A percentile compares a stretch with the other conserved stretches of the same genome.
These are phyloP conservation scores for Pichia sorboxylosa DNA, from an alignment of 1,139 yeast genomes.

Conservation along the genomic window DNA sequence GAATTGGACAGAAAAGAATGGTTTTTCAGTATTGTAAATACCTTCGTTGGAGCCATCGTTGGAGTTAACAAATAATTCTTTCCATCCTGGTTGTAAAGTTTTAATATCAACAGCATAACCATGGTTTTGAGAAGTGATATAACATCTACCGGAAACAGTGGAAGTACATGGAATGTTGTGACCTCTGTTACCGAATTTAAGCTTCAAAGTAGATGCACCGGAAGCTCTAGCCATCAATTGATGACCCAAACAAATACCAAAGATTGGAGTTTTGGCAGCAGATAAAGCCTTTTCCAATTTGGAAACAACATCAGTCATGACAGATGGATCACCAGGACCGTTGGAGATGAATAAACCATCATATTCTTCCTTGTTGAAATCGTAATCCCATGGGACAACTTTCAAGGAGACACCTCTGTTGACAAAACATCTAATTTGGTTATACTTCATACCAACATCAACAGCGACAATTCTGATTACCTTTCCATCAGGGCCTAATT, in stretches of 20 bases:
- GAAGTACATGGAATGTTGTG: slow-evolving; percentile 98
- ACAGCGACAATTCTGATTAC: slow-evolving; percentile 75
- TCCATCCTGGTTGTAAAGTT: slow-evolving; percentile 74
- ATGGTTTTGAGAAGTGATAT: slow-evolving; percentile 97
- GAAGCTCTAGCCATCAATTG: slow-evolving; percentile 92
- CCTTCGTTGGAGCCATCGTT: slow-evolving; percentile 99
- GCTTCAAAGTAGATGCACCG: slow-evolving; percentile 84
- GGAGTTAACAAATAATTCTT: slow-evolving; percentile 88
- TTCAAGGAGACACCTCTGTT: slow-evolving; percentile 90
- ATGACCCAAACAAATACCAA: slow-evolving; percentile 98
- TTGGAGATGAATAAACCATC: slow-evolving; percentile 95
- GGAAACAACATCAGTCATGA: slow-evolving; percentile 54
- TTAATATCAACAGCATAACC: slow-evolving; percentile 91
- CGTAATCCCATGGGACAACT: slow-evolving; percentile 95
- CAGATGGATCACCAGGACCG: slow-evolving; percentile 99
- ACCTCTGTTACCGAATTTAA: slow-evolving; percentile 99
- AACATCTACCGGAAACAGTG: slow-evolving; percentile 87
- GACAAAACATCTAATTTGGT: slow-evolving; percentile 94
- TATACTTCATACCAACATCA: slow-evolving; percentile 97
- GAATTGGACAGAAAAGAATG: slow-evolving; percentile 97
- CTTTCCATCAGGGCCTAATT: slow-evolving; percentile 59
- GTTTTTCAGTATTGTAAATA: slow-evolving; percentile 79
- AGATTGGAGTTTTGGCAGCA: slow-evolving; percentile 64
- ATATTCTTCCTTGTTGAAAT: slow-evolving; percentile 62
- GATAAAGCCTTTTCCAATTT: slow-evolving; percentile 46